Percentiles rank a stretch among this genome's conserved stretches.
These are phyloP conservation scores for Mortierella claussenii DNA, from an alignment of 192 early-diverging fungal species.

Conservation along the genomic window DNA sequence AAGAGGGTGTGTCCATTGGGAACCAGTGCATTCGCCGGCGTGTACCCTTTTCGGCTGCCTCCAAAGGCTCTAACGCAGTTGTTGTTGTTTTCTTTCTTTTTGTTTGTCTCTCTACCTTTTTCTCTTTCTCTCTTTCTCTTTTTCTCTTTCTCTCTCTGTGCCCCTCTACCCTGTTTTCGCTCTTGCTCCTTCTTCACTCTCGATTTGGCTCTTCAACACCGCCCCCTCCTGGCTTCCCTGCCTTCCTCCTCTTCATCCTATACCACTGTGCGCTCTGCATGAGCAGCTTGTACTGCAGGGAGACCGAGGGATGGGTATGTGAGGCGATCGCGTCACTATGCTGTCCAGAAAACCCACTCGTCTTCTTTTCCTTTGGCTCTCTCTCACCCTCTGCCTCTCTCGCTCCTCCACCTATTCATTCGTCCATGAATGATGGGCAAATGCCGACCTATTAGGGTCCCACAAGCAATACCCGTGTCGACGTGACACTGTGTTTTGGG, in stretches of 20 bases:
- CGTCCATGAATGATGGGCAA: too few relatives aligned
- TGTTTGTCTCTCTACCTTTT: too few relatives aligned
- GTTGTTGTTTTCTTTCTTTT: too few relatives aligned
- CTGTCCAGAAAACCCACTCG: not conserved
- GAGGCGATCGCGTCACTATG: not conserved
- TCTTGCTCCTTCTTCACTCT: too few relatives aligned
- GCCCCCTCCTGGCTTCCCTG: too few relatives aligned
- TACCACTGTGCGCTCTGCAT: not conserved
- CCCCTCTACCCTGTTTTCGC: not conserved
- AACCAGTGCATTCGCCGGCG: too few relatives aligned
- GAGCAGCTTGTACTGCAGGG: not conserved
- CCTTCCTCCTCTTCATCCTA: too few relatives aligned
- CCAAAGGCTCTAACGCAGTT: too few relatives aligned
- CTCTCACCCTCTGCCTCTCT: not conserved
- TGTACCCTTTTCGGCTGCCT: too few relatives aligned
- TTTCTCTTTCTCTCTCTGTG: not conserved
- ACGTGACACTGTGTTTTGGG: conserved; percentile 27
- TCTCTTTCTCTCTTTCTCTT: not conserved
- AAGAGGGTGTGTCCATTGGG: too few relatives aligned
- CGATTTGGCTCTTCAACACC: too few relatives aligned
- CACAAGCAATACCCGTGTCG: conserved; percentile 11
- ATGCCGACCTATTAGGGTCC: conserved; percentile 14
- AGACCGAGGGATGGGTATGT: not conserved
- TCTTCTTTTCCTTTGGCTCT: not conserved
- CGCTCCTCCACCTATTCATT: not conserved